These are phyloP conservation scores for Gillenia trifoliata DNA, from an alignment of 306 rosid species.

Conservation along the genomic window DNA sequence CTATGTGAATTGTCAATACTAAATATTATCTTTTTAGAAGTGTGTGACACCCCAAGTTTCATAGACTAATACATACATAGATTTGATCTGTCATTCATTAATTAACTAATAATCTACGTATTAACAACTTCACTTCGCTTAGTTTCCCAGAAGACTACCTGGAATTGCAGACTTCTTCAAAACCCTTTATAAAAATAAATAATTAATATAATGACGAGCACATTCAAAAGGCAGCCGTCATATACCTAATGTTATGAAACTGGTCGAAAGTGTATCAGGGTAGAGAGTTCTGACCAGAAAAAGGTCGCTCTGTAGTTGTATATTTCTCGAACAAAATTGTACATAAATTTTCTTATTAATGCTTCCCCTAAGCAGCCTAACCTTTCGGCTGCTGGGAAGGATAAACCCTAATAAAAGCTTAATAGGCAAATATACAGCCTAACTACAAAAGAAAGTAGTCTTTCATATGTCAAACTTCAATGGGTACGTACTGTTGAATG, in stretches of 20 bases:
- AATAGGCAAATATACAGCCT: background rate
- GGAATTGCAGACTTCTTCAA: background rate
- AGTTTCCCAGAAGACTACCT: background rate
- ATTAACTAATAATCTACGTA: conserved; percentile 7
- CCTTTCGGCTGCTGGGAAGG: background rate
- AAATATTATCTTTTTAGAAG: conserved; percentile 10
- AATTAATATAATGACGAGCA: background rate
- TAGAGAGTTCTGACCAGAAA: background rate
- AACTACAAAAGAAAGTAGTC: no score
- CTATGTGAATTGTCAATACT: background rate
- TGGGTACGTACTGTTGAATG: no score
- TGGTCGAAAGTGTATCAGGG: background rate
- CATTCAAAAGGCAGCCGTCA: background rate
- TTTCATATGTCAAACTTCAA: no score
- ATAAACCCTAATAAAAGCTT: background rate
- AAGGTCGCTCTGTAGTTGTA: background rate
- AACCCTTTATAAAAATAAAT: background rate
- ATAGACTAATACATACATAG: background rate
- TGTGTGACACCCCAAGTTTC: conserved; percentile 4
- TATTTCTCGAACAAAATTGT: background rate
- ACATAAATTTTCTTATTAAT: background rate
- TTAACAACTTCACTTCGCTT: background rate
- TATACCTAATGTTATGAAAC: background rate
- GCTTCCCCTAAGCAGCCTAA: background rate
- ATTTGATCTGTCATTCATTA: conserved; percentile 19